These are phyloP conservation scores for Panaeolus cyanescens DNA, from an alignment of 768 basidiomycete species.

Conservation along the genomic window DNA sequence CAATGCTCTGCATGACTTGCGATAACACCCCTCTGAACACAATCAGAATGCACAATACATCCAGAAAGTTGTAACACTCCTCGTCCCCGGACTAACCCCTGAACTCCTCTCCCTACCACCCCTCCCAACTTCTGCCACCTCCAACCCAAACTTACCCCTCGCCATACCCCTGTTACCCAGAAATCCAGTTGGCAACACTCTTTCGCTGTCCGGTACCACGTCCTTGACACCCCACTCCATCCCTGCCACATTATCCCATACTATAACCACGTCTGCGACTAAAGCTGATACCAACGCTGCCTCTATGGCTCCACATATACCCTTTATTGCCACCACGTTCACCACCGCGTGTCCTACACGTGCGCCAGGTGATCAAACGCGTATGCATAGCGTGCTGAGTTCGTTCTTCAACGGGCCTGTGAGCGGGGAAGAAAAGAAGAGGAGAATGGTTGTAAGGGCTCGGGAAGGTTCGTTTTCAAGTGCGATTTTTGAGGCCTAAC, in stretches of 20 bases:
- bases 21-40: too few species aligned
- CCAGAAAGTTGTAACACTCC: slow-evolving; percentile 75
- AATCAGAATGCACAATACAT: slow-evolving; percentile 80
- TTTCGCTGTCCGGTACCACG: too few species aligned
- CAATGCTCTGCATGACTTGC: too few species aligned
- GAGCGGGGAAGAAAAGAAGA: slow-evolving; percentile 77
- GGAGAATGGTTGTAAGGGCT: slow-evolving; percentile 46
- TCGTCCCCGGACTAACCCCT: slow-evolving; percentile 86
- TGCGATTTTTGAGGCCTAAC: slow-evolving; percentile 2
- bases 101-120: slow-evolving; percentile 73
- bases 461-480: slow-evolving; percentile 31
- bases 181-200: slow-evolving; percentile 19
- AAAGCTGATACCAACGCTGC: slow-evolving; percentile 14
- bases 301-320: slow-evolving; percentile 39
- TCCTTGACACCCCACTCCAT: too few species aligned
- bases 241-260: too few species aligned
- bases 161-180: slow-evolving; percentile 38
- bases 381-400: slow-evolving; percentile 85
- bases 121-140: slow-evolving; percentile 66
- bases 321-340: slow-evolving; percentile 79
- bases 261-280: too few species aligned
- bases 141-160: slow-evolving; percentile 48
- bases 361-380: slow-evolving; percentile 84
- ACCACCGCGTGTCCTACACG: slow-evolving; percentile 92
- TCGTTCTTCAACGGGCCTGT: slow-evolving; percentile 83